A percentile compares a stretch with the other conserved stretches of the same genome.
These are phyloP conservation scores for Rhizopus stolonifer DNA, from an alignment of 371 early-diverging fungal genomes.

Conservation along the genomic window DNA sequence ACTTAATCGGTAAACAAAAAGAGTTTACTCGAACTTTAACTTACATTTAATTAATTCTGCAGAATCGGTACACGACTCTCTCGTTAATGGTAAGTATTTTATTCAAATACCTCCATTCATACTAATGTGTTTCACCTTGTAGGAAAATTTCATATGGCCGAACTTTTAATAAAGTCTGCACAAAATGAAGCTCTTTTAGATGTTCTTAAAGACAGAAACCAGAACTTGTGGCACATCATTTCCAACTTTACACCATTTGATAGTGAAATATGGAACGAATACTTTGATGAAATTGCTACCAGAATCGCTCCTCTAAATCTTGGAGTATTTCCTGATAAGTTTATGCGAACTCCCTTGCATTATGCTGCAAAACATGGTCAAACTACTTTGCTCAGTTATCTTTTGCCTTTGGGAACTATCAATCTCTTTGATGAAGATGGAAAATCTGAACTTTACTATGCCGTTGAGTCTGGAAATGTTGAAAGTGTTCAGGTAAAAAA, in stretches of 20 bases:
- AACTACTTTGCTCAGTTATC: constrained; percentile 18
- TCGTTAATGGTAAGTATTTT: constrained; percentile 36
- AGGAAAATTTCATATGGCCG: constrained; percentile 55
- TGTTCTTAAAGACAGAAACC: constrained; percentile 12
- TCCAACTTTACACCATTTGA: constrained; percentile 47
- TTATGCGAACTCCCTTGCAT: constrained; percentile 44
- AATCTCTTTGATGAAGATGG: constrained; percentile 37
- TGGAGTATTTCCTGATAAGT: constrained; percentile 20
- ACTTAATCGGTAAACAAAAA: constrained; percentile 28
- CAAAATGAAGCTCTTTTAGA: constrained; percentile 5
- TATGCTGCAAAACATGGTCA: constrained; percentile 54
- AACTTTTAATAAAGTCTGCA: constrained; percentile 37
- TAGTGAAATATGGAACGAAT: constrained; percentile 49
- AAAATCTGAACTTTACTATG: constrained; percentile 46
- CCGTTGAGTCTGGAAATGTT: constrained; percentile 26
- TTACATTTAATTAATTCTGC: not conserved
- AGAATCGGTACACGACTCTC: constrained; percentile 48
- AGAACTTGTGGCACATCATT: constrained; percentile 52
- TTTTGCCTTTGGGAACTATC: constrained; percentile 18
- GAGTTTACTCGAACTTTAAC: not conserved
- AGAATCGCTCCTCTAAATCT: constrained; percentile 19
- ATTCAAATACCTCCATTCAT: not conserved
- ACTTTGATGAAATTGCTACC: constrained; percentile 38
- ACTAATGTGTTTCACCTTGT: not conserved
- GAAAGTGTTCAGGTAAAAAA: constrained; percentile 26